Conservation (phyloP, 148 eudicot genomes). For the Camellia lanceoleosa region DNA sequence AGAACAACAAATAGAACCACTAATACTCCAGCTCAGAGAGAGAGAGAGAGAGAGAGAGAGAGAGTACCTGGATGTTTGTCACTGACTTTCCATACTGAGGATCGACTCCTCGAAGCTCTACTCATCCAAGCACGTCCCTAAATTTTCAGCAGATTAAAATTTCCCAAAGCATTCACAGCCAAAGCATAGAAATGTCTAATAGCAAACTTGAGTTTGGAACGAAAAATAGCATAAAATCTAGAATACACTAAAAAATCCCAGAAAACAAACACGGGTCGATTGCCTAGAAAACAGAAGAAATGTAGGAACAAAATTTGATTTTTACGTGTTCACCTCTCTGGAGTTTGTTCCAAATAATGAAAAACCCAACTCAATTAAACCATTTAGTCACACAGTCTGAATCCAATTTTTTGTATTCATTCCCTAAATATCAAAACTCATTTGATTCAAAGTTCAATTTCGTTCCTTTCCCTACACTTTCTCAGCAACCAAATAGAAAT, state of each 20-base stretch:
- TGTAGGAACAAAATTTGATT: not conserved
- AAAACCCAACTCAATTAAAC: not conserved
- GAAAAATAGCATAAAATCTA: not conserved
- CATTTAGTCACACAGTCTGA: not conserved
- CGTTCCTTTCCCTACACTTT: not conserved
- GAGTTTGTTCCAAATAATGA: not conserved
- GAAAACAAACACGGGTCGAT: not conserved
- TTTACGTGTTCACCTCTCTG: not conserved
- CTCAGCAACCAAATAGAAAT: not conserved
- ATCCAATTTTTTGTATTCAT: not conserved
- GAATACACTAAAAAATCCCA: not conserved
- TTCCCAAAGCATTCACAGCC: not conserved
- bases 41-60: not conserved
- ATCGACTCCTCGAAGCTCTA: conserved; percentile 49
- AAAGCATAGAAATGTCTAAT: not conserved
- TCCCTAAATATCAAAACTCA: not conserved
- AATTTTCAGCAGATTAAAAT: conserved; percentile 2
- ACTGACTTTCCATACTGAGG: conserved; percentile 51
- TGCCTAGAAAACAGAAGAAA: not conserved
- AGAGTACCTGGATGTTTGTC: conserved; percentile 54
- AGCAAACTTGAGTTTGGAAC: not conserved
- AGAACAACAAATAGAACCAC: not conserved
- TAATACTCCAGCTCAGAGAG: not conserved
- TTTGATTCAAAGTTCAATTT: not conserved
- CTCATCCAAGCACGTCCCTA: conserved; percentile 57